These are phyloP conservation scores for Petasospora fabianii DNA, from an alignment of 1,139 yeast species.

Conservation along the genomic window DNA sequence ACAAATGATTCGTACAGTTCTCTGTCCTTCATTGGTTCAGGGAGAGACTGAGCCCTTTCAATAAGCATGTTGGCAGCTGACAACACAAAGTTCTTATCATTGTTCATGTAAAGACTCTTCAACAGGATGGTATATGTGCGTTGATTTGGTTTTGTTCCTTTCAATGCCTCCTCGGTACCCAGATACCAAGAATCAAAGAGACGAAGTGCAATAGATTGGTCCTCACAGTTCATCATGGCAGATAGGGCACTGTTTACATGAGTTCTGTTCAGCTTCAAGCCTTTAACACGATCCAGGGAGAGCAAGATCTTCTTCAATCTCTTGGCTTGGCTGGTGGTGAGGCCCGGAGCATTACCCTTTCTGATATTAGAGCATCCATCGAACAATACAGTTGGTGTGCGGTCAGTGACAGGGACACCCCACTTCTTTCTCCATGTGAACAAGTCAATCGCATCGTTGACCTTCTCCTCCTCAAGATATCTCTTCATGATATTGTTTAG, in stretches of 20 bases:
- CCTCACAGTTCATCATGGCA: conserved; percentile 31
- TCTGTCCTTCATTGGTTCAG: conserved; percentile 18
- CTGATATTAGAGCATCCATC: conserved; percentile 48
- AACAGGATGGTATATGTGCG: conserved; percentile 34
- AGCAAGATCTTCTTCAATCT: conserved; percentile 24
- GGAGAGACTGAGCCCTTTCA: conserved; percentile 10
- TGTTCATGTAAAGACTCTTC: conserved; percentile 22
- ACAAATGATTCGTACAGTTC: conserved; percentile 19
- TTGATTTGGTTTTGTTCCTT: conserved; percentile 27
- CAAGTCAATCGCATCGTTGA: conserved; percentile 46
- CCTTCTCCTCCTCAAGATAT: conserved; percentile 38
- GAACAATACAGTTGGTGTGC: conserved; percentile 53
- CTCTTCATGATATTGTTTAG: conserved; percentile 57
- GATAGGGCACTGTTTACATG: conserved; percentile 35
- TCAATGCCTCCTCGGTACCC: conserved; percentile 10
- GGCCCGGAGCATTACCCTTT: conserved; percentile 11
- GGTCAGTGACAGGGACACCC: conserved; percentile 51
- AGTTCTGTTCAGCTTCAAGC: conserved; percentile 19
- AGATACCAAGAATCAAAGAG: conserved; percentile 27
- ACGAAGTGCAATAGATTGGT: conserved; percentile 29
- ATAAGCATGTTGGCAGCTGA: conserved; percentile 13
- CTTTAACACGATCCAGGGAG: conserved; percentile 9
- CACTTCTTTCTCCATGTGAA: conserved; percentile 56
- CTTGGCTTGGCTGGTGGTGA: conserved; percentile 28
- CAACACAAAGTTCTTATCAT: conserved; percentile 5